Evolutionary conservation across 129 eudicot genomes (phyloP).

Genomic region (Artemisia tridentata): DNA sequence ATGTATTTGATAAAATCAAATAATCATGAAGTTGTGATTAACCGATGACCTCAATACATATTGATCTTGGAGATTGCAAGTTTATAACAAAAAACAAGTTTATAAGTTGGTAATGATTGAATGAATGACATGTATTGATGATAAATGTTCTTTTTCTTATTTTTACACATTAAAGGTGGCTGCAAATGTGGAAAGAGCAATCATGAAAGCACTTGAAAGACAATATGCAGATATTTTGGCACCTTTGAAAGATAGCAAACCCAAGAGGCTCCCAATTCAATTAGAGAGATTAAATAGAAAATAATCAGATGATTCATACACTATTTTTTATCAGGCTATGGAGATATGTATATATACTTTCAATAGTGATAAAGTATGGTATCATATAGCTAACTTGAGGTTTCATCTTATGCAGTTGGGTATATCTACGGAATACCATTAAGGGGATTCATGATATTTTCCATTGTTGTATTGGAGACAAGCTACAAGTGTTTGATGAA

Average conservation of each 20-base stretch:
- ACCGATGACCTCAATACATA: conserved; percentile 84
- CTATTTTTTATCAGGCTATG: conserved; percentile 66
- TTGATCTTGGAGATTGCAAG: conserved; percentile 78
- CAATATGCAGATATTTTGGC: conserved; percentile 81
- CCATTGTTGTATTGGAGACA: too few species aligned
- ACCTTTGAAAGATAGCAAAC: conserved; percentile 81
- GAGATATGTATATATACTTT: background rate
- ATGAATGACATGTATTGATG: too few species aligned
- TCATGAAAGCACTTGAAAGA: conserved; percentile 80
- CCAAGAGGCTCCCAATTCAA: conserved; percentile 83
- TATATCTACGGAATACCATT: too few species aligned
- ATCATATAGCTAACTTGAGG: background rate
- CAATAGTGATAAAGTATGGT: background rate
- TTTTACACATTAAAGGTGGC: conserved; percentile 44
- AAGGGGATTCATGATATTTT: too few species aligned
- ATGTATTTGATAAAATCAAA: conserved; percentile 52
- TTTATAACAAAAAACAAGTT: background rate
- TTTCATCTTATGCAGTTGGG: too few species aligned
- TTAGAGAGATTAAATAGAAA: conserved; percentile 82
- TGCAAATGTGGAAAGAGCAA: conserved; percentile 86
- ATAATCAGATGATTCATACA: conserved; percentile 61
- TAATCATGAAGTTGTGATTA: conserved; percentile 77
- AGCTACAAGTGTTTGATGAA: too few species aligned
- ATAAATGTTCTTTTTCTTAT: too few species aligned
- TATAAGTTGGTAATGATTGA: too few species aligned